phyloP scores from a whole-genome alignment of 768 basidiomycete genomes.

The Mycena chlorophos region DNA sequence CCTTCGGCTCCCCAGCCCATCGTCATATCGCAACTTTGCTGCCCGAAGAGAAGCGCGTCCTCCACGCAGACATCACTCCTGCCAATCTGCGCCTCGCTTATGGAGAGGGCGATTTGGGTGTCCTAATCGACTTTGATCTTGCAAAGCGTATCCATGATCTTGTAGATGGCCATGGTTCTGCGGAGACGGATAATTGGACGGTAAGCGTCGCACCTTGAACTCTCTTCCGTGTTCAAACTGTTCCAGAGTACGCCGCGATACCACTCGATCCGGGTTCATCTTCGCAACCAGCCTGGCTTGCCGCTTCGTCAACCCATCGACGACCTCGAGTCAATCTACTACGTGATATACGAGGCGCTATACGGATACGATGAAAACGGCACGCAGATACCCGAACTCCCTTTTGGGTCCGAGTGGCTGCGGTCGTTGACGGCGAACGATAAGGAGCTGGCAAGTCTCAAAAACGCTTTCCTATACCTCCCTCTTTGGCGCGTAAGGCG shows the following conservation, averaged over 20 bases:
- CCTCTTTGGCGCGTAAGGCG: too few relatives aligned
- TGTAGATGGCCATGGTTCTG: neutral
- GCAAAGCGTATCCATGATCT: neutral
- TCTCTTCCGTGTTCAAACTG: neutral
- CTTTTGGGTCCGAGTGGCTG: too few relatives aligned
- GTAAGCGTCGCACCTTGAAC: constrained; percentile 1
- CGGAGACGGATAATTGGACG: neutral
- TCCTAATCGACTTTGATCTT: constrained; percentile 5
- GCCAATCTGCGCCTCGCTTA: constrained; percentile 24
- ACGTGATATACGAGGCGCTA: neutral
- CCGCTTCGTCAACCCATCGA: constrained; percentile 4
- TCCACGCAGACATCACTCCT: constrained; percentile 29
- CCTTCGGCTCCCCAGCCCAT: constrained; percentile 20
- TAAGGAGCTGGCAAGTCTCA: too few relatives aligned
- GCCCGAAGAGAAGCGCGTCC: constrained; percentile 19
- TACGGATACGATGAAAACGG: constrained; percentile 4
- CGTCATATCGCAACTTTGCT: neutral
- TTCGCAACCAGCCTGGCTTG: neutral
- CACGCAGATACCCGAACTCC: too few relatives aligned
- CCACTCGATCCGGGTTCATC: neutral
- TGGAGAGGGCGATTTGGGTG: neutral
- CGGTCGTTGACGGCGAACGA: too few relatives aligned
- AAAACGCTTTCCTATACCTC: too few relatives aligned
- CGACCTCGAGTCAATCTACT: constrained; percentile 8
- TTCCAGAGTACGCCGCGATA: neutral